Base-by-base conservation (phyloP, 305 asterid species). In the Striga hermonthica region DNA sequence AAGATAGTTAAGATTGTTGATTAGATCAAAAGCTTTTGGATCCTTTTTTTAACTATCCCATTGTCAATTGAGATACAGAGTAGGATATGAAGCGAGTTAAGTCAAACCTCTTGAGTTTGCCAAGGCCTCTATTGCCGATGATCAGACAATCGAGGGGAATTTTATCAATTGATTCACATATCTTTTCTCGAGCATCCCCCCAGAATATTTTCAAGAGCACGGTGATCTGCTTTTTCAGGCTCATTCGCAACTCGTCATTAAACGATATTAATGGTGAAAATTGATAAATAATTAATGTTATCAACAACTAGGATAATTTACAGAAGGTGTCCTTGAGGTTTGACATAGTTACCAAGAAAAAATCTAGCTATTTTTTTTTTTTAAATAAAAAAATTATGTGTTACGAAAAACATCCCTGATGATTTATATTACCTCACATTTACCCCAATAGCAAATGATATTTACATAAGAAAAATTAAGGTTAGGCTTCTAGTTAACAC, bases 61-160 rank as follows among this genome's bases (percentile, higher is more conserved):
- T 1, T 48, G n/a, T n/a, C 13, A 11, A 48, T 3, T 5, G 6
- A 48, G 6, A 48, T 14, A 14, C 13, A 47, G 15, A 47, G 53
- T 5, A 47, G 16, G 52, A 47, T 52, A 52, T 7, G 11, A 52
- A 52, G 35, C 16, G 37, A 15, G 57, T 52, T 4, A 62, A 61
- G 12, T 8, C 67, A 53, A 39, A 88, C 97, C 95, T 86, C 77
- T 88, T 83, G 84, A 91, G 55, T 65, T 75, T 74, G 77, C 98
- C 98, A 62, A 91, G 96, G n/a, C 96, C 98, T 75, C 98, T 76
- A 74, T 91, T 91, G 57, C 98, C 96, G 5, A 91, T 63, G 60
- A 88, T 87, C 35, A 88, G 59, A 70, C 83, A 86, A 77, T 85
- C 88, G 3, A 91, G 79, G 55, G 95, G 96, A 74, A 86, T 75